Evolutionary conservation across 2,329 filamentous ascomycete genomes (phyloP).

Genomic region (Diplodia seriata): DNA sequence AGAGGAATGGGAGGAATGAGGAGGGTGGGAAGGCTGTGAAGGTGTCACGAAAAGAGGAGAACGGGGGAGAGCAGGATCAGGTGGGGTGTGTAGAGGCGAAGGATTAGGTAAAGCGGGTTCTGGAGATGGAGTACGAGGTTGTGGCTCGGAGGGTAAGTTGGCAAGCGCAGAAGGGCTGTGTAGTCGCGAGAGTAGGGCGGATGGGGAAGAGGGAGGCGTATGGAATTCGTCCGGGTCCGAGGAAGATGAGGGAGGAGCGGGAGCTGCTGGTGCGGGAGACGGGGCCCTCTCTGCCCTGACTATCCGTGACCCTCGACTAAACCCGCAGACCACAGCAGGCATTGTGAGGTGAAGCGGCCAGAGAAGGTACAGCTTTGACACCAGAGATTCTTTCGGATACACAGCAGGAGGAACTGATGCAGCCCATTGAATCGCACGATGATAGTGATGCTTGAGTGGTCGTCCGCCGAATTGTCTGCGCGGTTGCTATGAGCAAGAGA

Average conservation of each 20-base stretch:
- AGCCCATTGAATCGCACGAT: too few species aligned
- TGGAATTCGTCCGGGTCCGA: background rate
- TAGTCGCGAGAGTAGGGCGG: too few species aligned
- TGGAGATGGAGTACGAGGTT: background rate
- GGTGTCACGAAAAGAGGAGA: background rate
- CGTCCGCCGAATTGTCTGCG: too few species aligned
- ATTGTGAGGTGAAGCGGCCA: too few species aligned
- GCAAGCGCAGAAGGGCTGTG: background rate
- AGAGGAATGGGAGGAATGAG: background rate
- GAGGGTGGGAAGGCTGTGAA: background rate
- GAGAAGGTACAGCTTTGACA: too few species aligned
- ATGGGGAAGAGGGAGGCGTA: background rate
- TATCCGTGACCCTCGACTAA: too few species aligned
- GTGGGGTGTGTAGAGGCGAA: background rate
- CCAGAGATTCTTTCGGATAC: too few species aligned
- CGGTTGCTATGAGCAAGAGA: too few species aligned
- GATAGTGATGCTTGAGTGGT: too few species aligned
- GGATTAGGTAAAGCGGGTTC: background rate
- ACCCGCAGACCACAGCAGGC: too few species aligned
- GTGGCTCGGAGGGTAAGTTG: background rate
- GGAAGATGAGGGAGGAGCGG: background rate
- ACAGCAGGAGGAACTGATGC: too few species aligned
- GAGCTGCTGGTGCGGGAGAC: background rate
- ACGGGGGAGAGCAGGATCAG: background rate
- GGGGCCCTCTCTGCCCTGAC: too few species aligned